Evolutionary conservation across 805 yeast genomes (phyloP).

Genomic region (Lachancea quebecensis): DNA sequence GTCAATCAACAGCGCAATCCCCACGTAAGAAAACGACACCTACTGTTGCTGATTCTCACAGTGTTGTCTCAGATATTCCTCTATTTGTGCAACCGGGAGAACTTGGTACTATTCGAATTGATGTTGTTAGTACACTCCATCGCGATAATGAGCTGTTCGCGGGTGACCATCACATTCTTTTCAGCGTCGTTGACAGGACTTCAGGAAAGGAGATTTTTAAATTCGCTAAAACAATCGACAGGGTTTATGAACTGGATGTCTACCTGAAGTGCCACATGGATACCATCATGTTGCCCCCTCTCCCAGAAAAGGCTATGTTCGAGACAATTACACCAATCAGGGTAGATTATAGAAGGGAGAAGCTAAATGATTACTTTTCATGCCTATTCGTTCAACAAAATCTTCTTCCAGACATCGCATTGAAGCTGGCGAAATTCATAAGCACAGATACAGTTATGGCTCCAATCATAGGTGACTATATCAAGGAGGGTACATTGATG

Average conservation of each 20-base stretch:
- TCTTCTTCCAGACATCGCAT: constrained; percentile 46
- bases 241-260: constrained; percentile 54
- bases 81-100: constrained; percentile 56
- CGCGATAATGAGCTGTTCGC: constrained; percentile 33
- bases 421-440: constrained; percentile 54
- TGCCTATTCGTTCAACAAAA: constrained; percentile 51
- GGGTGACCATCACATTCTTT: constrained; percentile 54
- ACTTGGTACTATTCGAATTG: constrained; percentile 43
- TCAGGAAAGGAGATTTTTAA: constrained; percentile 66
- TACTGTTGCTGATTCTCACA: not conserved
- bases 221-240: constrained; percentile 55
- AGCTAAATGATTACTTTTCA: constrained; percentile 52
- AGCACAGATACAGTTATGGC: constrained; percentile 62
- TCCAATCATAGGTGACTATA: constrained; percentile 47
- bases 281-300: constrained; percentile 41
- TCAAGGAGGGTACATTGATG: constrained; percentile 58
- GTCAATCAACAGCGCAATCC: not conserved
- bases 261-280: constrained; percentile 50
- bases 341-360: constrained; percentile 52
- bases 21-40: not conserved
- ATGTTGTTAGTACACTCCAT: constrained; percentile 43
- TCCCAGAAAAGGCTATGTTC: constrained; percentile 62
- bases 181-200: constrained; percentile 57
- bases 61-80: constrained; percentile 33
- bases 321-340: constrained; percentile 47